Evolutionary conservation across 371 early-diverging fungal genomes (phyloP).

Genomic region (Actinomortierella ambigua): DNA sequence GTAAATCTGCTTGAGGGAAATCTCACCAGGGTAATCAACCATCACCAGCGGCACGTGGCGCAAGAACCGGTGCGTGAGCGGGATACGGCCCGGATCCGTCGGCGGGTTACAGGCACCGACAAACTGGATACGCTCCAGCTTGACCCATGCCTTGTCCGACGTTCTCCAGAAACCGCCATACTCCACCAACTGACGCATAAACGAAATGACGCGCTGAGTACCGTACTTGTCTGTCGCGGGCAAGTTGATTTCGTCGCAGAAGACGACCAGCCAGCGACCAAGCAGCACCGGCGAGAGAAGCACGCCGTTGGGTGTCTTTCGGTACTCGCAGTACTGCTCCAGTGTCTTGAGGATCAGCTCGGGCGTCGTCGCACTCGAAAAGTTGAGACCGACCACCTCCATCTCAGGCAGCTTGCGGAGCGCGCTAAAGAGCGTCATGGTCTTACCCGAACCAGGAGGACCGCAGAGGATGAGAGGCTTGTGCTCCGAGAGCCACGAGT

Average conservation of each 20-base stretch:
- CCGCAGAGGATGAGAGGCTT: slow-evolving; percentile 96
- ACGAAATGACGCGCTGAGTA: slow-evolving; percentile 97
- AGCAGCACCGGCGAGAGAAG: slow-evolving; percentile 84
- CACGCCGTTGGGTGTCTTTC: slow-evolving; percentile 93
- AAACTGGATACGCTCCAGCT: slow-evolving; percentile 95
- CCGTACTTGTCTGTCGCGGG: slow-evolving; percentile 96
- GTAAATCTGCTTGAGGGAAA: slow-evolving; percentile 95
- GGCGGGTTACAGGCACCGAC: slow-evolving; percentile 99
- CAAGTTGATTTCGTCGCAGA: slow-evolving; percentile 99
- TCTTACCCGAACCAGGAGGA: slow-evolving; percentile 99
- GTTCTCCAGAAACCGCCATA: slow-evolving; percentile 97
- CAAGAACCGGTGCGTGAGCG: slow-evolving; percentile 93
- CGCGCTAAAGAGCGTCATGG: slow-evolving; percentile 97
- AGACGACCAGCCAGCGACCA: slow-evolving; percentile 96
- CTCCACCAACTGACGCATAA: slow-evolving; percentile 94
- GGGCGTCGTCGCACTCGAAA: slow-evolving; percentile 96
- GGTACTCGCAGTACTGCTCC: slow-evolving; percentile 98
- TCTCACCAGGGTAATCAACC: slow-evolving; percentile 97
- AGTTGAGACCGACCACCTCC: slow-evolving; percentile 98
- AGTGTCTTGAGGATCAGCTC: slow-evolving; percentile 95
- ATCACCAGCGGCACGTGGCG: slow-evolving; percentile 96
- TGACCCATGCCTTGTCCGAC: slow-evolving; percentile 90
- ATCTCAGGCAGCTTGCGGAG: slow-evolving; percentile 94
- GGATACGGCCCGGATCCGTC: slow-evolving; percentile 98
- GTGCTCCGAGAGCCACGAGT: slow-evolving; percentile 95